These are phyloP conservation scores for Lithohypha guttulata DNA, from an alignment of 2,329 filamentous ascomycete species.

Conservation along the genomic window DNA sequence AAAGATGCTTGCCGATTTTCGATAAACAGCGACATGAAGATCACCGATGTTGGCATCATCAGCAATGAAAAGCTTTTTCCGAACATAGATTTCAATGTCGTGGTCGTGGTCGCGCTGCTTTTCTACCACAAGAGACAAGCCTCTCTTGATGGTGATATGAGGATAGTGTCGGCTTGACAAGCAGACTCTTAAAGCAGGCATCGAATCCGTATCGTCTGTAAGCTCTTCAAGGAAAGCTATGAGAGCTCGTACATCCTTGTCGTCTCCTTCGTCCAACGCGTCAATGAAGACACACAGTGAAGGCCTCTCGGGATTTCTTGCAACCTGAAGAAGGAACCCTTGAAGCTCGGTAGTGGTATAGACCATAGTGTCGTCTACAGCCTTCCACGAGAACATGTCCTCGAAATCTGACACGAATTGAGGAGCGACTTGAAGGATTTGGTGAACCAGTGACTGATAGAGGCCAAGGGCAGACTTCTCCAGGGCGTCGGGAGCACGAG, in stretches of 20 bases:
- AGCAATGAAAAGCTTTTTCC: background rate
- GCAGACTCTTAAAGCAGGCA: slow-evolving; percentile 24
- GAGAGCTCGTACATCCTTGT: slow-evolving; percentile 30
- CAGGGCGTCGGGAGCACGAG: slow-evolving; percentile 29
- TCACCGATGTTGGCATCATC: background rate
- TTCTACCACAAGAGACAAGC: slow-evolving; percentile 27
- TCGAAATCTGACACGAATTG: background rate
- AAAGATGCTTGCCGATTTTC: slow-evolving; percentile 34
- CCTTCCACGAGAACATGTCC: background rate
- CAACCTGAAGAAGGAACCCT: background rate
- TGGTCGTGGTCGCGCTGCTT: slow-evolving; percentile 25
- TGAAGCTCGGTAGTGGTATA: background rate
- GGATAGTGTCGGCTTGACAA: slow-evolving; percentile 39
- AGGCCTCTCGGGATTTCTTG: too few relatives aligned
- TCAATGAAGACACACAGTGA: slow-evolving; percentile 29
- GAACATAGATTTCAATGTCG: slow-evolving; percentile 28
- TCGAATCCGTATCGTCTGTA: slow-evolving; percentile 12
- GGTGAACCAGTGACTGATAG: slow-evolving; percentile 32
- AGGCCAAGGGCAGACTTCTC: slow-evolving; percentile 40
- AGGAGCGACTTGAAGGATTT: background rate
- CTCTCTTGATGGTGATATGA: slow-evolving; percentile 26
- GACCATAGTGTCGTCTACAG: background rate
- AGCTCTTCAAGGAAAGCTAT: slow-evolving; percentile 29
- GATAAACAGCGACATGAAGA: slow-evolving; percentile 25
- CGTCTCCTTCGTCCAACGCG: slow-evolving; percentile 38